A percentile compares a stretch with the other conserved stretches of the same genome.
Evolutionary conservation across 805 yeast genomes (phyloP).

Genomic region (Ogataea naganishii): DNA sequence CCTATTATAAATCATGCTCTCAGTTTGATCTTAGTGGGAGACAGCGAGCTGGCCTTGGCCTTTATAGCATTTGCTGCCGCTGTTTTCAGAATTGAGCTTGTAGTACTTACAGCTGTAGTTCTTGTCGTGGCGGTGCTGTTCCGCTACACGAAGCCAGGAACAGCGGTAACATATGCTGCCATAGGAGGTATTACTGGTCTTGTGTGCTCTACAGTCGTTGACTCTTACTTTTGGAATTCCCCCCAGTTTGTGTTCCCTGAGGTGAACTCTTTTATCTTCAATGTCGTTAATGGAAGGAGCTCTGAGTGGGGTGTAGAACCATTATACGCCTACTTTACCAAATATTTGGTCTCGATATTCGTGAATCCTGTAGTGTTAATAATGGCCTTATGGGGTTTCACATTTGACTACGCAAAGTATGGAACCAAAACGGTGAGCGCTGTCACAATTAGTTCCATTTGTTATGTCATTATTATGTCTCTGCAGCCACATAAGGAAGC

Average conservation of each 20-base stretch:
- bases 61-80: slow-evolving; percentile 54
- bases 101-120: slow-evolving; percentile 43
- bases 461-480: slow-evolving; percentile 59
- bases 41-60: slow-evolving; percentile 36
- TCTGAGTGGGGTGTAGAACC: slow-evolving; percentile 85
- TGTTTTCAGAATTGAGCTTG: slow-evolving; percentile 66
- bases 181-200: slow-evolving; percentile 49
- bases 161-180: slow-evolving; percentile 30
- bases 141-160: slow-evolving; percentile 35
- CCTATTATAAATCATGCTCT: slow-evolving; percentile 60
- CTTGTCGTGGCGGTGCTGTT: slow-evolving; percentile 37
- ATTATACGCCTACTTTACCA: slow-evolving; percentile 52
- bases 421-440: slow-evolving; percentile 29
- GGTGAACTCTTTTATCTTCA: slow-evolving; percentile 59
- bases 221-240: slow-evolving; percentile 68
- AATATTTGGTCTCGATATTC: slow-evolving; percentile 39
- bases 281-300: slow-evolving; percentile 69
- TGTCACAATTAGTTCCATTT: slow-evolving; percentile 39
- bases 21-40: slow-evolving; percentile 40
- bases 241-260: slow-evolving; percentile 51
- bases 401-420: slow-evolving; percentile 15
- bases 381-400: slow-evolving; percentile 25
- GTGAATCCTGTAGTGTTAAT: slow-evolving; percentile 36
- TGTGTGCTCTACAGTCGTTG: slow-evolving; percentile 40
- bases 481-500: slow-evolving; percentile 90